These are phyloP conservation scores for Cucurbita moschata DNA, from an alignment of 306 rosid species.

Conservation along the genomic window DNA sequence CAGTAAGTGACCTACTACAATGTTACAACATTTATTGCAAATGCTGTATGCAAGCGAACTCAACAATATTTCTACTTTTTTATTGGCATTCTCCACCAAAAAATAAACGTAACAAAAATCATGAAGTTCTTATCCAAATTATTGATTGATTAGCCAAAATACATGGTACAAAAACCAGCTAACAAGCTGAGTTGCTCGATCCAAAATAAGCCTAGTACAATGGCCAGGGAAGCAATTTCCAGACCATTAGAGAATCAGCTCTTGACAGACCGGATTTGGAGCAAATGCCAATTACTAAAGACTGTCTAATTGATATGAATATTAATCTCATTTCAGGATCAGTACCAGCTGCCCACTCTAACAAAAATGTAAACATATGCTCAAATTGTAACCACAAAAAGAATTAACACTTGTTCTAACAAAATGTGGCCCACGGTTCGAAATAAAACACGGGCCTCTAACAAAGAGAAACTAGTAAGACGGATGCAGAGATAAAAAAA, in stretches of 20 bases:
- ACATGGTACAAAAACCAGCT: not conserved
- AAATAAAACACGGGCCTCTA: not conserved
- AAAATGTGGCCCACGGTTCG: not conserved
- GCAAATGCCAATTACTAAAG: not conserved
- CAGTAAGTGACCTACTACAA: not conserved
- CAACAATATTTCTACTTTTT: not conserved
- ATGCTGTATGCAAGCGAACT: not conserved
- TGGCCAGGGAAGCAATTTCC: not conserved
- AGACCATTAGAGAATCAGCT: not conserved
- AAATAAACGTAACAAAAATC: not conserved
- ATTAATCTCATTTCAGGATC: not conserved
- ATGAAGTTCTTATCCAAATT: not conserved
- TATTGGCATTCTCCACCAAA: not conserved
- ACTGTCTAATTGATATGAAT: not conserved
- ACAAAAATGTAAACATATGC: not conserved
- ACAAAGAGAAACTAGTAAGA: not conserved
- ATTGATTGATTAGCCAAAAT: not conserved
- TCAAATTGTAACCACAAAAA: not conserved
- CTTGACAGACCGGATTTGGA: not conserved
- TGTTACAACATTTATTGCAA: not conserved
- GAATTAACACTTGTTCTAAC: not conserved
- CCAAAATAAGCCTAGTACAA: not conserved
- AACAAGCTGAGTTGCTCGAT: not conserved
- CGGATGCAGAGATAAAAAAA: not conserved
- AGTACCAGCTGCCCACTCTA: not conserved